Evolutionary conservation across 1,139 yeast genomes (phyloP).

Genomic region (Pichia sp.): DNA sequence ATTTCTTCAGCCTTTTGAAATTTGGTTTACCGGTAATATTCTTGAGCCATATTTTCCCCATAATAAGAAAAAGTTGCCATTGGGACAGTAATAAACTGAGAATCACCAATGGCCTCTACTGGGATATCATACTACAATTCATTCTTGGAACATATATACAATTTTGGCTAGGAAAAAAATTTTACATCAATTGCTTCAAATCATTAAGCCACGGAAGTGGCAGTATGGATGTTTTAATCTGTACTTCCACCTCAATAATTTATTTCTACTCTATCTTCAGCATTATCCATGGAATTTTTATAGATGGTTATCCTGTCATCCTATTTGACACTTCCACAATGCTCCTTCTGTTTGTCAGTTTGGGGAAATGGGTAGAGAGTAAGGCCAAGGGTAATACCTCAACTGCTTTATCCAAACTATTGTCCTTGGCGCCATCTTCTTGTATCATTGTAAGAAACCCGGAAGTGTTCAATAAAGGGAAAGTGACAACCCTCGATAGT

Average conservation of each 20-base stretch:
- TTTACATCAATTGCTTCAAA: conserved; percentile 58
- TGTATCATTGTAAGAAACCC: conserved; percentile 59
- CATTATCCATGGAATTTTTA: conserved; percentile 39
- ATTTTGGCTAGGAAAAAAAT: conserved; percentile 59
- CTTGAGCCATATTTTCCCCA: conserved; percentile 45
- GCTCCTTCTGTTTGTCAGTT: conserved; percentile 75
- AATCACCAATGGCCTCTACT: conserved; percentile 43
- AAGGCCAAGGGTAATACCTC: conserved; percentile 94
- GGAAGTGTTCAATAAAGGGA: conserved; percentile 14
- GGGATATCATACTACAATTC: conserved; percentile 58
- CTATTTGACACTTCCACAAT: conserved; percentile 88
- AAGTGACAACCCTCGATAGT: conserved; percentile 15
- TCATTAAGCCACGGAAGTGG: conserved; percentile 73
- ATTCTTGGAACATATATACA: conserved; percentile 63
- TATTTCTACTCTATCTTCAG: conserved; percentile 68
- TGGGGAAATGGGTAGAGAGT: conserved; percentile 89
- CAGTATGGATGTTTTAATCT: conserved; percentile 93
- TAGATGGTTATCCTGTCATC: conserved; percentile 53
- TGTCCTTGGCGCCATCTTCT: conserved; percentile 74
- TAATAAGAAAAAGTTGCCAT: conserved; percentile 24
- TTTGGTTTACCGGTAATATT: conserved; percentile 64
- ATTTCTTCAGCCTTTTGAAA: conserved; percentile 46
- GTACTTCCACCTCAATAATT: conserved; percentile 77
- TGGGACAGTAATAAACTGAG: conserved; percentile 6
- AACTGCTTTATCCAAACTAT: conserved; percentile 72